Conservation (phyloP, 176 grass and related monocot genomes). For the Dendrocalamus sinicus region DNA sequence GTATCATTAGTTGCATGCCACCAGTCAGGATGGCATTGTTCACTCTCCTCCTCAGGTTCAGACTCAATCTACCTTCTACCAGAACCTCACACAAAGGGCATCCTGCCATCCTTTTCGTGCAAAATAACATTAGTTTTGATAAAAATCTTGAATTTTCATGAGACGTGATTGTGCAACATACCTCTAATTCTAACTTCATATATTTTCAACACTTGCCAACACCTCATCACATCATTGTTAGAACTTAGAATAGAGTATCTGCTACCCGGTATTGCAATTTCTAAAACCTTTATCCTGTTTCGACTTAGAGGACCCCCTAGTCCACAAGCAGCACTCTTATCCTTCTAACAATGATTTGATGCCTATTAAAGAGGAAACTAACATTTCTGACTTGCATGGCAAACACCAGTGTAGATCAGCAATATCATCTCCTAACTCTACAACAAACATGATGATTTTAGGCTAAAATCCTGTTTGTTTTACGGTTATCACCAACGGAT, state of each 20-base stretch:
- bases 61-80: background rate
- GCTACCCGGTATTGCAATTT: background rate
- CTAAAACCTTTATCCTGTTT: slow-evolving; percentile 9
- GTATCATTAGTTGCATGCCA: slow-evolving; percentile 4
- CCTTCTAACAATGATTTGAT: background rate
- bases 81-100: background rate
- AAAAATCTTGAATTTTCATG: background rate
- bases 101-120: background rate
- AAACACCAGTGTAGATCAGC: background rate
- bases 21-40: background rate
- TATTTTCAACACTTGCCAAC: background rate
- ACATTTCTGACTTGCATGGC: background rate
- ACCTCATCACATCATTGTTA: slow-evolving; percentile 4
- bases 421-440: background rate
- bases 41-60: background rate
- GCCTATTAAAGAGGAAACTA: background rate
- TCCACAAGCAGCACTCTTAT: background rate
- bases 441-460: background rate
- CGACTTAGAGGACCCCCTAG: background rate
- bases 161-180: background rate
- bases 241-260: background rate
- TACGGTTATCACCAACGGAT: background rate
- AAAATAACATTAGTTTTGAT: background rate
- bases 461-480: background rate
- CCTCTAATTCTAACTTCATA: background rate